Evolutionary conservation across 352 stramenopile genomes (phyloP).

Genomic region (Pythium brassicae): DNA sequence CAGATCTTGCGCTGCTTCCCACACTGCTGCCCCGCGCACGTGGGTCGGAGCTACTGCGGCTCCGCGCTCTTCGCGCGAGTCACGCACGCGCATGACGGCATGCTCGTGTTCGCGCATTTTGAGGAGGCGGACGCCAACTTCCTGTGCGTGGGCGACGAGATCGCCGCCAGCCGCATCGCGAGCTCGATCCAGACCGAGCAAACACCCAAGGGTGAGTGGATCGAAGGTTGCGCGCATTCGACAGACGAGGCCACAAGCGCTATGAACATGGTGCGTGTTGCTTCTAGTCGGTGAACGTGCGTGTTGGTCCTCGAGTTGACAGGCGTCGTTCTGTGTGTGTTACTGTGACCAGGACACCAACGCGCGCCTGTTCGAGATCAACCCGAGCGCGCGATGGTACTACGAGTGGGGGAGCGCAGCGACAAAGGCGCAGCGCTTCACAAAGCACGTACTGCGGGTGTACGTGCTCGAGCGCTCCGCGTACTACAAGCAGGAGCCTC

Average conservation of each 20-base stretch:
- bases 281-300: background rate
- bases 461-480: constrained; percentile 41
- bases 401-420: constrained; percentile 69
- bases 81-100: constrained; percentile 12
- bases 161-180: constrained; percentile 23
- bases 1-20: constrained; percentile 73
- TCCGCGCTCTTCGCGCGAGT: constrained; percentile 44
- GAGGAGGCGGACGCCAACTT: constrained; percentile 34
- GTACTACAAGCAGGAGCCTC: constrained; percentile 7
- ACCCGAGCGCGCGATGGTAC: constrained; percentile 52
- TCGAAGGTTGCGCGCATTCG: constrained; percentile 29
- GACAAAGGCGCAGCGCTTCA: constrained; percentile 60
- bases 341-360: background rate
- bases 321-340: background rate
- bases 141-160: constrained; percentile 22
- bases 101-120: constrained; percentile 52
- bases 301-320: background rate
- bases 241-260: background rate
- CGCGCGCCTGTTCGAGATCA: constrained; percentile 51
- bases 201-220: constrained; percentile 61
- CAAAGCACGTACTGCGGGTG: constrained; percentile 48
- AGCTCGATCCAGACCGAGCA: constrained; percentile 51
- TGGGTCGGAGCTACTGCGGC: constrained; percentile 70
- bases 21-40: constrained; percentile 60
- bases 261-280: background rate